Percentiles rank a stretch among this genome's conserved stretches.
Conservation (phyloP, 306 rosid species). For the Elaeagnus macrophylla region DNA sequence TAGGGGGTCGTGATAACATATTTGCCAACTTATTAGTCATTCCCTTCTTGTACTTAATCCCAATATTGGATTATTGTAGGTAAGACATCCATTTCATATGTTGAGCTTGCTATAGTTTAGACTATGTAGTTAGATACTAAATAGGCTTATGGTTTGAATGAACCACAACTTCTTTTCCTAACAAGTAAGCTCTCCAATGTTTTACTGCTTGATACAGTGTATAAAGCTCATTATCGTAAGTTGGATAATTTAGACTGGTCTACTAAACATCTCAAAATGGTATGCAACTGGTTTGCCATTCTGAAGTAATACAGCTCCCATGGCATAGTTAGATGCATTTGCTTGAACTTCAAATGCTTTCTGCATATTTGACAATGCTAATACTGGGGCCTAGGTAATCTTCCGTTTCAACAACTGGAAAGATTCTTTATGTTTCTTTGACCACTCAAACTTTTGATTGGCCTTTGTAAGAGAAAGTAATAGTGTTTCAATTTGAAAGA, state of each 20-base stretch:
- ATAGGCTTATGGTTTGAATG: background rate
- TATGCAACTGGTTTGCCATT: background rate
- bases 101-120: background rate
- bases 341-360: background rate
- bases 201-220: background rate
- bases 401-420: background rate
- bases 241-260: background rate
- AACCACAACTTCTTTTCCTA: background rate
- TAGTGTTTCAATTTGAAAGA: background rate
- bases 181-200: conserved; percentile 1
- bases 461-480: conserved; percentile 3
- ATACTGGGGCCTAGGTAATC: background rate
- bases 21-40: too few relatives aligned
- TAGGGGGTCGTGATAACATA: too few relatives aligned
- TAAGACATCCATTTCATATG: conserved; percentile 10
- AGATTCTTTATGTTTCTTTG: background rate
- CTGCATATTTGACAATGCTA: too few relatives aligned
- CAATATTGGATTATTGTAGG: background rate
- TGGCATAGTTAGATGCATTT: conserved; percentile 3
- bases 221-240: background rate
- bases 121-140: background rate
- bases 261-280: background rate
- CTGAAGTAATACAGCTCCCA: background rate
- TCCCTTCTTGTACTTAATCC: too few relatives aligned
- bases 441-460: background rate